Evolutionary conservation across 169 alveolate species (phyloP).

Genomic region (Babesia bovis): DNA sequence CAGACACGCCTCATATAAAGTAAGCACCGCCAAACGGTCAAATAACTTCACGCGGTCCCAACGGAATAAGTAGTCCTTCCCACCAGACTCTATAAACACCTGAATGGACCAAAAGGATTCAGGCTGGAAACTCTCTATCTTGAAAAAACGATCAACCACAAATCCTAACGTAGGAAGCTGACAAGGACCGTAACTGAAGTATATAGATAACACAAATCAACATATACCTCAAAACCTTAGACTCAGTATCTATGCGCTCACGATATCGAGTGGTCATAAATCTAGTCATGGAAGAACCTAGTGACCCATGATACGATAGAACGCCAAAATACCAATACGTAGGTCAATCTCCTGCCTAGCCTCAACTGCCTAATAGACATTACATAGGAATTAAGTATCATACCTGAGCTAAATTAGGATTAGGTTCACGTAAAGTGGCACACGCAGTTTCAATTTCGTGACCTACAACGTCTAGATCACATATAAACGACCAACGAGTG

Average conservation of each 20-base stretch:
- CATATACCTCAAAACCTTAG: slow-evolving; percentile 52
- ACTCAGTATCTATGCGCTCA: slow-evolving; percentile 73
- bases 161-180: slow-evolving; percentile 99
- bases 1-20: slow-evolving; percentile 71
- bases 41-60: slow-evolving; percentile 78
- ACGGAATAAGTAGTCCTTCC: slow-evolving; percentile 62
- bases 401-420: slow-evolving; percentile 86
- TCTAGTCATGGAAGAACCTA: slow-evolving; percentile 77
- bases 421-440: slow-evolving; percentile 87
- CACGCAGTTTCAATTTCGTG: slow-evolving; percentile 91
- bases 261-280: slow-evolving; percentile 75
- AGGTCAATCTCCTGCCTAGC: slow-evolving; percentile 97
- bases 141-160: slow-evolving; percentile 92
- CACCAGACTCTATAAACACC: slow-evolving; percentile 66
- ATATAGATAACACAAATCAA: slow-evolving; percentile 16
- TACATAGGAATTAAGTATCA: no score
- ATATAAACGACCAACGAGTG: slow-evolving; percentile 25
- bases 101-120: slow-evolving; percentile 93
- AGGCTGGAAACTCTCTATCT: slow-evolving; percentile 86
- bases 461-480: slow-evolving; percentile 69
- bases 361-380: slow-evolving; percentile 86
- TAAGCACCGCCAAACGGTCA: slow-evolving; percentile 79
- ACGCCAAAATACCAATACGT: slow-evolving; percentile 81
- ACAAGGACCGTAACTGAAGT: slow-evolving; percentile 96
- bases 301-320: slow-evolving; percentile 49